These are phyloP conservation scores for Nemania serpens DNA, from an alignment of 2,329 filamentous ascomycete genomes.

Conservation along the genomic window DNA sequence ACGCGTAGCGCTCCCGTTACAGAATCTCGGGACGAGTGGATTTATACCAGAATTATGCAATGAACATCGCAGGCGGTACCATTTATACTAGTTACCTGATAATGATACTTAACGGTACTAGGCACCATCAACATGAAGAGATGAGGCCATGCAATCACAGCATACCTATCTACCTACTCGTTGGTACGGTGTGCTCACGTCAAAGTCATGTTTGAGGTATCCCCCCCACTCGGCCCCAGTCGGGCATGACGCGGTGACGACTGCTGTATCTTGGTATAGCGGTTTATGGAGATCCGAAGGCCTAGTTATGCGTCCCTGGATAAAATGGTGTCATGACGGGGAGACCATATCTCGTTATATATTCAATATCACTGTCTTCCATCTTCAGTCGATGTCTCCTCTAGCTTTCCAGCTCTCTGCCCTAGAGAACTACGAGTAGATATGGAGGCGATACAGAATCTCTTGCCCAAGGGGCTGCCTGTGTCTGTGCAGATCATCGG, in stretches of 20 bases:
- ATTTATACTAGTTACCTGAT: background rate
- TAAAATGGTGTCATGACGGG: constrained; percentile 4
- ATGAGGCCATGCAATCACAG: background rate
- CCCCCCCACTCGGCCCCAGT: constrained; percentile 2
- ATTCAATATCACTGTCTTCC: background rate
- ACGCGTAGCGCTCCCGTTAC: background rate
- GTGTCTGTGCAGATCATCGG: constrained; percentile 37
- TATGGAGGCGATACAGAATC: constrained; percentile 36
- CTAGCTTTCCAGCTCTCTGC: background rate
- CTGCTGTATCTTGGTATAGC: background rate
- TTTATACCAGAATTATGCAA: constrained; percentile 12
- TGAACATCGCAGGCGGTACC: background rate
- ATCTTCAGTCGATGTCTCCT: background rate
- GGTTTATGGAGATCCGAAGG: constrained; percentile 7
- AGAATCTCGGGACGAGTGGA: background rate
- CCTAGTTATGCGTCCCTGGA: constrained; percentile 11
- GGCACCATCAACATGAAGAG: background rate
- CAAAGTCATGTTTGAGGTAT: background rate
- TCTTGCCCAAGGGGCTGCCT: constrained; percentile 39
- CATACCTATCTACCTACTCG: background rate
- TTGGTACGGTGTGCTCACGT: background rate
- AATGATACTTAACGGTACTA: background rate
- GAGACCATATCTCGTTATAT: background rate
- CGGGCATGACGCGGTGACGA: constrained; percentile 14
- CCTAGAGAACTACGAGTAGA: background rate